These are phyloP conservation scores for Leishmania guyanensis DNA, from an alignment of 208 protist genomes.

Conservation along the genomic window DNA sequence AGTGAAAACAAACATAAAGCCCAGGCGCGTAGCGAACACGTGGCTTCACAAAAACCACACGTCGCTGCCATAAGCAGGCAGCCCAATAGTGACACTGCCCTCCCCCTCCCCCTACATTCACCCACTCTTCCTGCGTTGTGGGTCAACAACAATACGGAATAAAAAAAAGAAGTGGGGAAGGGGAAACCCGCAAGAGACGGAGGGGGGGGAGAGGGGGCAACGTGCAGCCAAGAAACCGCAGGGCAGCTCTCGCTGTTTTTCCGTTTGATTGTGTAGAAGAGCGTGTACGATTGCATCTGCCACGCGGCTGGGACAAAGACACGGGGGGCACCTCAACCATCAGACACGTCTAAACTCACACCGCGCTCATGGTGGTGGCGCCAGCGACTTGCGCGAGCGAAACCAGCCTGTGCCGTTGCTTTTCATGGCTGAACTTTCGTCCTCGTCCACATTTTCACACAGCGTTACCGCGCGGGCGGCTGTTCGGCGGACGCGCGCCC, in stretches of 20 bases:
- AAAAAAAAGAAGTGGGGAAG: not conserved
- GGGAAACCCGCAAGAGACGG: not conserved
- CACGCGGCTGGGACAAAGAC: not conserved
- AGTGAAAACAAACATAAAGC: not conserved
- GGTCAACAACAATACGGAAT: too few species aligned
- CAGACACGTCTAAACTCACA: not conserved
- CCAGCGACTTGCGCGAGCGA: not conserved
- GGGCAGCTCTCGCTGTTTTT: not conserved
- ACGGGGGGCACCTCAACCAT: not conserved
- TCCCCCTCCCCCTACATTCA: not conserved
- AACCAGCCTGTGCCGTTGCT: not conserved
- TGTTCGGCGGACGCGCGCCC: conserved; percentile 39
- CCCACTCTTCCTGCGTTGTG: not conserved
- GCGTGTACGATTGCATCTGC: not conserved
- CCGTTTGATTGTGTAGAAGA: not conserved
- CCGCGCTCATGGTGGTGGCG: not conserved
- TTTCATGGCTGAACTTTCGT: too few species aligned
- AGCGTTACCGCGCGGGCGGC: conserved; percentile 44
- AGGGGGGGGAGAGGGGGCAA: not conserved
- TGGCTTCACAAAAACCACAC: not conserved
- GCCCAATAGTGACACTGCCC: not conserved
- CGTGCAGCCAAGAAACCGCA: not conserved
- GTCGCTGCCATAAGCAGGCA: not conserved
- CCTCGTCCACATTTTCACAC: conserved; percentile 14
- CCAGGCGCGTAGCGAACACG: not conserved